These are phyloP conservation scores for Solanum raphanifolium DNA, from an alignment of 257 asterid species.

Conservation along the genomic window DNA sequence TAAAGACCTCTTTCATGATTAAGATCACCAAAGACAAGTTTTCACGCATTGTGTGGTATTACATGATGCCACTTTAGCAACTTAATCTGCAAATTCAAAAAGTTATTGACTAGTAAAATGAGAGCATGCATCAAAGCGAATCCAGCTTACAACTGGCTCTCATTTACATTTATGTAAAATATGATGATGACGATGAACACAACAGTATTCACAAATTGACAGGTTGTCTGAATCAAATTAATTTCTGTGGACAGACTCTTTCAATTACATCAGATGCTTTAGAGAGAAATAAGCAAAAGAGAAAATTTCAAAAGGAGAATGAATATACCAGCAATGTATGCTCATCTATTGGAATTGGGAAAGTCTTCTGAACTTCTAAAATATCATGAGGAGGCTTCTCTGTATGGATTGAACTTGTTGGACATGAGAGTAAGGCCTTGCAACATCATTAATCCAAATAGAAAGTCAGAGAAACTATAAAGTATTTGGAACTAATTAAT, in stretches of 20 bases:
- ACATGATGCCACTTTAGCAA: background rate
- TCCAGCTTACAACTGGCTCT: background rate
- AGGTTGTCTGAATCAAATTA: background rate
- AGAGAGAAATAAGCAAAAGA: background rate
- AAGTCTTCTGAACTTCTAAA: conserved; percentile 43
- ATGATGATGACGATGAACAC: background rate
- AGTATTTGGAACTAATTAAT: background rate
- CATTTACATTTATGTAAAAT: too few relatives aligned
- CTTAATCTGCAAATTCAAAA: background rate
- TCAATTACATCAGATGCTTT: background rate
- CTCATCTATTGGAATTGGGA: conserved; percentile 47
- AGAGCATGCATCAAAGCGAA: background rate
- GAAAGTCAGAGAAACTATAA: background rate
- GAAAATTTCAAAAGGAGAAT: background rate
- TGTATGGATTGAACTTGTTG: conserved; percentile 63
- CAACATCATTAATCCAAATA: conserved; percentile 7
- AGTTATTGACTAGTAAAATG: background rate
- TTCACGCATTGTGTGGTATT: background rate
- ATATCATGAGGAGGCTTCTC: conserved; percentile 45
- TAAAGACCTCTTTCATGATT: background rate
- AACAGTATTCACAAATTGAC: background rate
- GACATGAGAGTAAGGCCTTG: conserved; percentile 63
- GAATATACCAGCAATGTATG: conserved; percentile 32
- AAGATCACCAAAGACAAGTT: background rate
- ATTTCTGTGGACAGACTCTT: background rate